Percentiles rank a stretch among this genome's conserved stretches.
These are phyloP conservation scores for Phaffomyces antillensis DNA, from an alignment of 805 yeast genomes.

Conservation along the genomic window DNA sequence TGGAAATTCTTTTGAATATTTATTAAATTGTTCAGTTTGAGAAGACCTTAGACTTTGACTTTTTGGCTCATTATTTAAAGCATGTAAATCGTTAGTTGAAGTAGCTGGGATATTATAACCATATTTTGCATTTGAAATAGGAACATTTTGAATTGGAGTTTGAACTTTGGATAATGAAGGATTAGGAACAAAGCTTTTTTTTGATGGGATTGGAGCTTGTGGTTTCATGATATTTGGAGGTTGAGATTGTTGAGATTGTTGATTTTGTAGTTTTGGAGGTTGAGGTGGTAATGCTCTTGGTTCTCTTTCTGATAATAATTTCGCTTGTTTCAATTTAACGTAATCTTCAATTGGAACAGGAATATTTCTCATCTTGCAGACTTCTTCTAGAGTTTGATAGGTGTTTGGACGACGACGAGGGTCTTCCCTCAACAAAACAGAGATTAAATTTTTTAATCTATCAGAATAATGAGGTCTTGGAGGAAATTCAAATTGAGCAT, in stretches of 20 bases:
- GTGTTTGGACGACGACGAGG: slow-evolving; percentile 71
- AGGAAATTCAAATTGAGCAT: slow-evolving; percentile 47
- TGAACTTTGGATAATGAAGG: slow-evolving; percentile 1
- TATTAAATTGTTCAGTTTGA: slow-evolving; percentile 8
- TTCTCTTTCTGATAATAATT: slow-evolving; percentile 1
- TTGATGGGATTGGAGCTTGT: background rate
- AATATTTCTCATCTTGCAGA: slow-evolving; percentile 51
- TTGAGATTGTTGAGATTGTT: slow-evolving; percentile 1
- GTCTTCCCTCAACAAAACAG: slow-evolving; percentile 53
- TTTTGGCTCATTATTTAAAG: background rate
- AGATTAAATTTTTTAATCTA: slow-evolving; percentile 56
- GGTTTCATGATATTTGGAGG: background rate
- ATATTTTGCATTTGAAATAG: slow-evolving; percentile 2
- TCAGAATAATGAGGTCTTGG: slow-evolving; percentile 52
- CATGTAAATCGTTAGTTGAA: slow-evolving; percentile 4
- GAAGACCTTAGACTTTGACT: background rate
- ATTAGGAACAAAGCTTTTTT: background rate
- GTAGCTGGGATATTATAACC: slow-evolving; percentile 3
- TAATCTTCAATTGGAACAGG: slow-evolving; percentile 36
- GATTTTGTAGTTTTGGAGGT: slow-evolving; percentile 1
- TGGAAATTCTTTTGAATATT: slow-evolving; percentile 3
- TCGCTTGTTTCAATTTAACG: slow-evolving; percentile 24
- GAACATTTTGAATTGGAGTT: slow-evolving; percentile 6
- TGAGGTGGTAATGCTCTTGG: background rate
- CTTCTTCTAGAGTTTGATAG: slow-evolving; percentile 61